These are phyloP conservation scores for Bisporella sp. DNA, from an alignment of 2,329 filamentous ascomycete species.

Conservation along the genomic window DNA sequence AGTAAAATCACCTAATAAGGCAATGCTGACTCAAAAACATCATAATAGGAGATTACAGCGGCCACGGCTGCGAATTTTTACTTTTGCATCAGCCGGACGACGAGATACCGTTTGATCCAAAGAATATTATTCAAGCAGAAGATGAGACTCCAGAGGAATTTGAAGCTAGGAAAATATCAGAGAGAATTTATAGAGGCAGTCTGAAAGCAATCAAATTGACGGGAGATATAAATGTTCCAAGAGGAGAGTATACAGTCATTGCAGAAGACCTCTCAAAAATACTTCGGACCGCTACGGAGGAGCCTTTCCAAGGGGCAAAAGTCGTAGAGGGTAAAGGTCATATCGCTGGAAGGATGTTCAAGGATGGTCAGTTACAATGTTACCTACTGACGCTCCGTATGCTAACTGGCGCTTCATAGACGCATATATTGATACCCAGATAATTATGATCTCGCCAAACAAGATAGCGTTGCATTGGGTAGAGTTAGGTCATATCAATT, in stretches of 20 bases:
- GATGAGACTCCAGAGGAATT: slow-evolving; percentile 41
- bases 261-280: slow-evolving; percentile 66
- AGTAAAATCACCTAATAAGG: background rate
- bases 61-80: slow-evolving; percentile 84
- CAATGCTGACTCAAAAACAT: background rate
- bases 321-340: slow-evolving; percentile 72
- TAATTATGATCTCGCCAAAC: slow-evolving; percentile 74
- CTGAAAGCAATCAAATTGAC: slow-evolving; percentile 87
- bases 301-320: slow-evolving; percentile 65
- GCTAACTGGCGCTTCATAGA: slow-evolving; percentile 39
- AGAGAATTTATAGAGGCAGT: slow-evolving; percentile 53
- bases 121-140: slow-evolving; percentile 32
- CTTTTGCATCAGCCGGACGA: slow-evolving; percentile 69
- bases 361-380: slow-evolving; percentile 50
- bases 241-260: slow-evolving; percentile 78
- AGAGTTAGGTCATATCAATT: slow-evolving; percentile 51
- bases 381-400: too few relatives aligned
- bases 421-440: slow-evolving; percentile 64
- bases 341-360: slow-evolving; percentile 67
- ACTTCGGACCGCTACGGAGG: slow-evolving; percentile 55
- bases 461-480: slow-evolving; percentile 79
- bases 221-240: slow-evolving; percentile 82
- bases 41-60: slow-evolving; percentile 62
- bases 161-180: slow-evolving; percentile 36
- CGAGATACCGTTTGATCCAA: slow-evolving; percentile 31